Base-by-base conservation (phyloP, 2,329 filamentous ascomycete genomes). In the Phaeosphaeriaceae sp. region DNA sequence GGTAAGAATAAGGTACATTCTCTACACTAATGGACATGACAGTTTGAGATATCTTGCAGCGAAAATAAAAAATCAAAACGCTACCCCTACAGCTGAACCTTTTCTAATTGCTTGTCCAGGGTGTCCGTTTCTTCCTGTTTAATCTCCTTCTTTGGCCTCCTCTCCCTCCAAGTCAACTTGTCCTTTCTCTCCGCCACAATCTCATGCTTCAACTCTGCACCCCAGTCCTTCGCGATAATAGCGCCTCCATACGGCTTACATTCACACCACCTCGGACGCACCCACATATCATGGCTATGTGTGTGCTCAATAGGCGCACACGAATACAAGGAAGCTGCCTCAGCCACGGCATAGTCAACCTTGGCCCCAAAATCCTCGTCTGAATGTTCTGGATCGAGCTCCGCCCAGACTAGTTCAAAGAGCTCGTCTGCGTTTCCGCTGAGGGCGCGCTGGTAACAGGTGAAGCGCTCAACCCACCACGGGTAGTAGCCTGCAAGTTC, bases 401-500 rank as follows among this genome's bases (percentile, higher is more conserved):
- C 40, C 3, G 22, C 40, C 49, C 55, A 61, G 25, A 58, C 42
- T 41, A 42, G 10, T 17, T 20, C 25, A 19, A 31, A 48, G 21
- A 48, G 22, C 15, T 48, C 22, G 24, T 31, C 24, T 31, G 46
- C 22, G 22, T 19, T 19, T 7, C 7, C 24, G 2, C 13, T 4
- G 15, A 47, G 25, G 31, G 24, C 13, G 13, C 7, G 42, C 22
- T 2, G 5, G 21, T 46, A 31, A 3, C 36, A 45, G 33, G 40
- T 19, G 15, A 7, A 53, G 24, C 48, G 41, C 52, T 62, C 59
- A 17, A 47, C 56, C 56, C 59, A 62, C 59, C 56, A 58, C 1
- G 56, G 59, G 17, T 47, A 47, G 47, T 56, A 59, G 11, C 62
- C 63, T 15, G 61, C 58, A 40, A 5, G 21, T 40, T 62, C 63